Evolutionary conservation across 371 early-diverging fungal genomes (phyloP).

Genomic region (Circinella minor): DNA sequence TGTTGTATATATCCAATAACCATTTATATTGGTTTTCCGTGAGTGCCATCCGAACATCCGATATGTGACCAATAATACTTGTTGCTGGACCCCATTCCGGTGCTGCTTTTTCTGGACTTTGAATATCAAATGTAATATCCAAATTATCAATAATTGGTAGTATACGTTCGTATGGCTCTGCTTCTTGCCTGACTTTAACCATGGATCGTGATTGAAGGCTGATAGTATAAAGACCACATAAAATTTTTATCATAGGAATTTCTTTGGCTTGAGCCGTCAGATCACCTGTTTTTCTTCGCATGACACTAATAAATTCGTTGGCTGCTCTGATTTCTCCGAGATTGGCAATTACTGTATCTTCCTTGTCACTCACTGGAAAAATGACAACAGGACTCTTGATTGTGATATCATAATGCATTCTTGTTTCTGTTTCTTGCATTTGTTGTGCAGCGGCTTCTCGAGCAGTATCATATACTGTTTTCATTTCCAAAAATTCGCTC

Average conservation of each 20-base stretch:
- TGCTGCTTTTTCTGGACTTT: slow-evolving; percentile 32
- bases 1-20: slow-evolving; percentile 66
- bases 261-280: slow-evolving; percentile 27
- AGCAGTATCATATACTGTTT: slow-evolving; percentile 86
- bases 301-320: slow-evolving; percentile 64
- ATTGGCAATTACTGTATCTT: slow-evolving; percentile 75
- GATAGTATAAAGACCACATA: slow-evolving; percentile 73
- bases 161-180: slow-evolving; percentile 32
- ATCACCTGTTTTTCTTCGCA: slow-evolving; percentile 26
- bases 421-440: slow-evolving; percentile 44
- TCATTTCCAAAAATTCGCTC: slow-evolving; percentile 86
- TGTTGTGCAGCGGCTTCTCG: slow-evolving; percentile 84
- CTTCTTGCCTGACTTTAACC: not conserved
- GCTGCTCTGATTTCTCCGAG: slow-evolving; percentile 87
- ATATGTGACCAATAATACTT: slow-evolving; percentile 70
- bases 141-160: slow-evolving; percentile 86
- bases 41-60: slow-evolving; percentile 78
- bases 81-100: slow-evolving; percentile 44
- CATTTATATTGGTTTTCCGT: slow-evolving; percentile 83
- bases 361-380: slow-evolving; percentile 73
- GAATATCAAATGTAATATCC: slow-evolving; percentile 71
- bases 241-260: slow-evolving; percentile 58
- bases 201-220: slow-evolving; percentile 65
- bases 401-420: slow-evolving; percentile 81
- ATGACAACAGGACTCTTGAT: slow-evolving; percentile 91